Percentiles rank a stretch among this genome's conserved stretches.
Conservation (phyloP, 2,329 filamentous ascomycete genomes). For the Scedosporium apiospermum region DNA sequence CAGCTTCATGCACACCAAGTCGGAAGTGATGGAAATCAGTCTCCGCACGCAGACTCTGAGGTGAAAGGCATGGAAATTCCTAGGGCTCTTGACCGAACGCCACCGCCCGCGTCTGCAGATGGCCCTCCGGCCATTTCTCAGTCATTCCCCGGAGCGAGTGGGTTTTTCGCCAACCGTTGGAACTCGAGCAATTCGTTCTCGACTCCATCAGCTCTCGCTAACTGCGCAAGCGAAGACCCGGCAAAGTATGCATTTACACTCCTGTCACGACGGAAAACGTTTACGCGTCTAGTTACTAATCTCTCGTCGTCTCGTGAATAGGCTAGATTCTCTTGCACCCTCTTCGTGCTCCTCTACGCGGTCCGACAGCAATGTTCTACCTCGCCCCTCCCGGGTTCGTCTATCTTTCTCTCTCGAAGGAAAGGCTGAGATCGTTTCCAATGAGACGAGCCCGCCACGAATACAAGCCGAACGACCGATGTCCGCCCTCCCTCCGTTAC, state of each 20-base stretch:
- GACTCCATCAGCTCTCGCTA: constrained; percentile 32
- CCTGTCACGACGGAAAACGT: too few species aligned
- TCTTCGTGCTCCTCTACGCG: constrained; percentile 31
- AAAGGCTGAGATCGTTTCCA: constrained; percentile 74
- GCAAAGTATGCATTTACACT: not conserved
- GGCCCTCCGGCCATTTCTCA: constrained; percentile 21
- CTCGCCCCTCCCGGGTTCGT: constrained; percentile 25
- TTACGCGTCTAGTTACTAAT: constrained; percentile 6
- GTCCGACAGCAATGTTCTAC: constrained; percentile 23
- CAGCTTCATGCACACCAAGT: not conserved
- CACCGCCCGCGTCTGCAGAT: not conserved
- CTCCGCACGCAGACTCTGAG: not conserved
- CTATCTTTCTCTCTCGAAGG: constrained; percentile 81
- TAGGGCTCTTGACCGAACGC: not conserved
- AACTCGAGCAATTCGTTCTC: constrained; percentile 43
- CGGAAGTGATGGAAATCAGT: not conserved
- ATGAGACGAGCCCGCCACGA: constrained; percentile 61
- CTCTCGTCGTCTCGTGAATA: constrained; percentile 12
- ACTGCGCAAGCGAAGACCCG: constrained; percentile 10
- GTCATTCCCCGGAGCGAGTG: constrained; percentile 33
- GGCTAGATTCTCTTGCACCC: constrained; percentile 33
- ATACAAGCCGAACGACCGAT: constrained; percentile 37
- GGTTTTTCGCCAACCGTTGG: constrained; percentile 48
- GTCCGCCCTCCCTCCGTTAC: constrained; percentile 36
- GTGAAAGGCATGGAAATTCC: not conserved